Conservation (phyloP, 371 early-diverging fungal genomes). For the Circinella umbellata region DNA sequence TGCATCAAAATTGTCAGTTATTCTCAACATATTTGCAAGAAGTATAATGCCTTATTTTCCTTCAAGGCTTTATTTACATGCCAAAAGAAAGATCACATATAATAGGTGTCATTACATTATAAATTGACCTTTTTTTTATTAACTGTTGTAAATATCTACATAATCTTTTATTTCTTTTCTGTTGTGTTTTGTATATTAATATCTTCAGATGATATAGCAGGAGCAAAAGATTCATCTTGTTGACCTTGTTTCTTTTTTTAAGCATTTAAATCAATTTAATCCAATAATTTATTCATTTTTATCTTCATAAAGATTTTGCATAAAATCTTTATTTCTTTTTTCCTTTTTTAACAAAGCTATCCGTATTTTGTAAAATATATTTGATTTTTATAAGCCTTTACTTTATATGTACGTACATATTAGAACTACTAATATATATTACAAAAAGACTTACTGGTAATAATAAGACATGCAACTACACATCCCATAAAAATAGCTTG, state of each 20-base stretch:
- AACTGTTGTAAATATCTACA: too few relatives aligned
- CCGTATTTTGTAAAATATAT: not conserved
- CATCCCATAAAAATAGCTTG: slow-evolving; percentile 70
- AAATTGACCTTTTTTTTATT: too few relatives aligned
- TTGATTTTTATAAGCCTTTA: not conserved
- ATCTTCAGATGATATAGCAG: too few relatives aligned
- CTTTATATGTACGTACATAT: not conserved
- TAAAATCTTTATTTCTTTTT: slow-evolving; percentile 42
- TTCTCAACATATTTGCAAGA: too few relatives aligned
- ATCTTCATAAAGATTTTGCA: slow-evolving; percentile 33
- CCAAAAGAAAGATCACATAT: too few relatives aligned
- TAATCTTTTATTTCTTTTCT: too few relatives aligned
- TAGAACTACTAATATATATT: not conserved
- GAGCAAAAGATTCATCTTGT: not conserved
- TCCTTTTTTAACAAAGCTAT: not conserved
- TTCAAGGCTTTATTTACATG: too few relatives aligned
- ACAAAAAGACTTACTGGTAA: slow-evolving; percentile 32
- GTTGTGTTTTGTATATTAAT: too few relatives aligned
- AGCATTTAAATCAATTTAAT: slow-evolving; percentile 27
- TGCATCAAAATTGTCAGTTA: too few relatives aligned
- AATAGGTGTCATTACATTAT: too few relatives aligned
- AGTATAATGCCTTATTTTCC: too few relatives aligned
- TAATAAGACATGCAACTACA: slow-evolving; percentile 48
- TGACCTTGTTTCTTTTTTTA: slow-evolving; percentile 32
- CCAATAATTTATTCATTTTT: slow-evolving; percentile 24